Conservation (phyloP, 2,329 filamentous ascomycete genomes). For the Aspergillus oerlinghausenensis region DNA sequence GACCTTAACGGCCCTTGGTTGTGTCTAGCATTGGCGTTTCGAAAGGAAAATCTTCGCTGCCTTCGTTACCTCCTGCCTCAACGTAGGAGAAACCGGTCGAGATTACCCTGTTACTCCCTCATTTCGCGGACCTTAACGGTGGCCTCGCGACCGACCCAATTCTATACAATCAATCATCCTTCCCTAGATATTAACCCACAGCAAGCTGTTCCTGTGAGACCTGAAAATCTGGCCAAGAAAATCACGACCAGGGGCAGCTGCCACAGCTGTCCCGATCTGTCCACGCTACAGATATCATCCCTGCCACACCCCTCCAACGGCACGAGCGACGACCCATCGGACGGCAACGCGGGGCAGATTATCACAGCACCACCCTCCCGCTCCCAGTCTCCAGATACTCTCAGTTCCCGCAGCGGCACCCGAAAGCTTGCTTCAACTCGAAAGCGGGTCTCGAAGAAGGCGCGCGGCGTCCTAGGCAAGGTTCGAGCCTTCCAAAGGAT, state of each 20-base stretch:
- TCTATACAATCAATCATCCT: constrained; percentile 1
- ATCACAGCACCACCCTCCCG: constrained; percentile 27
- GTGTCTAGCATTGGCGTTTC: not conserved
- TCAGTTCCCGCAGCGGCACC: constrained; percentile 26
- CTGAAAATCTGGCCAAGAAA: constrained; percentile 39
- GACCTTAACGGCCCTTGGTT: not conserved
- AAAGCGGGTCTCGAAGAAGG: constrained; percentile 35
- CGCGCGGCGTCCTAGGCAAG: constrained; percentile 38
- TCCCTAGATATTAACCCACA: constrained; percentile 1
- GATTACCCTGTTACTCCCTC: not conserved
- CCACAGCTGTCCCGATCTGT: constrained; percentile 42
- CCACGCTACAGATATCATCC: constrained; percentile 31
- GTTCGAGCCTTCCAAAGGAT: constrained; percentile 38
- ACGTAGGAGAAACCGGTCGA: not conserved
- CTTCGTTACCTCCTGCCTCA: not conserved
- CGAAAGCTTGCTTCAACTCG: constrained; percentile 28
- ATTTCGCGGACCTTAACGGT: not conserved
- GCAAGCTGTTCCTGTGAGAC: constrained; percentile 20
- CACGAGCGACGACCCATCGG: constrained; percentile 20
- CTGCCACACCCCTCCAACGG: constrained; percentile 20
- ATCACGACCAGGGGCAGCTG: constrained; percentile 37
- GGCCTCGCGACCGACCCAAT: constrained; percentile 6
- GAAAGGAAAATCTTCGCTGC: not conserved
- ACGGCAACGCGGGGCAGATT: constrained; percentile 22
- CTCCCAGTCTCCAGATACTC: constrained; percentile 28